Evolutionary conservation across 208 protist species (phyloP).

Genomic region (Spongospora subterranea): DNA sequence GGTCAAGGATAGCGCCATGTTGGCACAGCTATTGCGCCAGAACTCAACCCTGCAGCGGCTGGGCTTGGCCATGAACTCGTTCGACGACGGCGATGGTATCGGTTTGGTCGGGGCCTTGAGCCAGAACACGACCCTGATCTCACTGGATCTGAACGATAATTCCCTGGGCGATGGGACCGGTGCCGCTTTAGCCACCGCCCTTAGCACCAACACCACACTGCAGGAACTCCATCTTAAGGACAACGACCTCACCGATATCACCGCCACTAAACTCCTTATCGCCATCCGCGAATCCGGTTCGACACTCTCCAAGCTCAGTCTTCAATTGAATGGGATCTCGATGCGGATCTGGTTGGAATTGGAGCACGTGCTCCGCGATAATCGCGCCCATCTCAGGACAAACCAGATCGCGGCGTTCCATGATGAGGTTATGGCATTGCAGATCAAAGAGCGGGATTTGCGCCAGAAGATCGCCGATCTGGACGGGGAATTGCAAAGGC

Average conservation of each 20-base stretch:
- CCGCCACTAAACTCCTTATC: background rate
- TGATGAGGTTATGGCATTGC: background rate
- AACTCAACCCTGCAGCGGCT: background rate
- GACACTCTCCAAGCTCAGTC: background rate
- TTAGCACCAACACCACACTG: background rate
- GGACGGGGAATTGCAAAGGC: background rate
- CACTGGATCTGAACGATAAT: constrained; percentile 31
- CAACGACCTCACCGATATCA: constrained; percentile 1
- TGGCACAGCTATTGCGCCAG: background rate
- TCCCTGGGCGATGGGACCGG: background rate
- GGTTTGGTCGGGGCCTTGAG: background rate
- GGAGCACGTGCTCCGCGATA: background rate
- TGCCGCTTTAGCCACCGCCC: background rate
- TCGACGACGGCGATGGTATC: constrained; percentile 53
- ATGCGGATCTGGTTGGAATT: constrained; percentile 4
- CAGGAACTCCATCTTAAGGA: constrained; percentile 44
- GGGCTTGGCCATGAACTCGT: background rate
- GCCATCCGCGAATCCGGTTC: constrained; percentile 5
- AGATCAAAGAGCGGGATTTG: background rate
- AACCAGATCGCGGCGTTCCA: background rate
- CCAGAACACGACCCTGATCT: background rate
- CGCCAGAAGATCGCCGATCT: background rate
- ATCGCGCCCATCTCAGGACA: background rate
- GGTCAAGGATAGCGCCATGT: constrained; percentile 9
- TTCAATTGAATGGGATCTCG: constrained; percentile 20